phyloP scores from a whole-genome alignment of 129 eudicot genomes.

The Artemisia argyi region DNA sequence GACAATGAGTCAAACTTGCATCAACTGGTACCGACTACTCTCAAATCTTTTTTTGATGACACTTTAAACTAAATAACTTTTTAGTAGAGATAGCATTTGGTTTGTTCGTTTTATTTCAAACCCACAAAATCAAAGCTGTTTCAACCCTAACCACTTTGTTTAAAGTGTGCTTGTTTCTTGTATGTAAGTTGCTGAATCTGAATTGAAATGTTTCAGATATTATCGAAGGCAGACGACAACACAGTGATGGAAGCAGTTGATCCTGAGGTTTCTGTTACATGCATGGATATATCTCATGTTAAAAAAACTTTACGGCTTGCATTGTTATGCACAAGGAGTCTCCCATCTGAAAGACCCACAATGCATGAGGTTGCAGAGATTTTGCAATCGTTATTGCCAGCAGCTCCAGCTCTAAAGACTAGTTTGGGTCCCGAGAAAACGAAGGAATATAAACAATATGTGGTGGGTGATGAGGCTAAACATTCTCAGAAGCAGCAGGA shows the following conservation, averaged over 20 bases:
- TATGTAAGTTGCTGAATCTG: neutral
- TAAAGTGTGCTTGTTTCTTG: neutral
- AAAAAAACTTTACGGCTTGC: slow-evolving; percentile 76
- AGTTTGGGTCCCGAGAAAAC: slow-evolving; percentile 29
- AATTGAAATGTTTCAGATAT: slow-evolving; percentile 41
- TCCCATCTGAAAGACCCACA: slow-evolving; percentile 78
- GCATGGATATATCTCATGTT: slow-evolving; percentile 58
- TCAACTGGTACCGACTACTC: slow-evolving; percentile 59
- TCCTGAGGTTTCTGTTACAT: slow-evolving; percentile 77
- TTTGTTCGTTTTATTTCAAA: too few species aligned
- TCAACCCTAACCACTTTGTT: neutral
- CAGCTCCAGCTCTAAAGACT: slow-evolving; percentile 31
- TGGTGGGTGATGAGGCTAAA: slow-evolving; percentile 41
- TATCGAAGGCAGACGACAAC: slow-evolving; percentile 69
- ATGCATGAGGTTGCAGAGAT: slow-evolving; percentile 83
- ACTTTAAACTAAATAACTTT: neutral
- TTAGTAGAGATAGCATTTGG: too few species aligned
- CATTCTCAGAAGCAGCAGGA: slow-evolving; percentile 27
- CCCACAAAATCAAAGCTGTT: too few species aligned
- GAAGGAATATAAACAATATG: slow-evolving; percentile 47
- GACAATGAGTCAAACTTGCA: slow-evolving; percentile 80
- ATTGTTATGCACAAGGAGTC: slow-evolving; percentile 67
- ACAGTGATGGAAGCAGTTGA: slow-evolving; percentile 87
- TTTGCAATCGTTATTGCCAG: slow-evolving; percentile 59
- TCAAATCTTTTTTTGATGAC: neutral